These are phyloP conservation scores for Linum lewisii DNA, from an alignment of 345 rosid species.

Conservation along the genomic window DNA sequence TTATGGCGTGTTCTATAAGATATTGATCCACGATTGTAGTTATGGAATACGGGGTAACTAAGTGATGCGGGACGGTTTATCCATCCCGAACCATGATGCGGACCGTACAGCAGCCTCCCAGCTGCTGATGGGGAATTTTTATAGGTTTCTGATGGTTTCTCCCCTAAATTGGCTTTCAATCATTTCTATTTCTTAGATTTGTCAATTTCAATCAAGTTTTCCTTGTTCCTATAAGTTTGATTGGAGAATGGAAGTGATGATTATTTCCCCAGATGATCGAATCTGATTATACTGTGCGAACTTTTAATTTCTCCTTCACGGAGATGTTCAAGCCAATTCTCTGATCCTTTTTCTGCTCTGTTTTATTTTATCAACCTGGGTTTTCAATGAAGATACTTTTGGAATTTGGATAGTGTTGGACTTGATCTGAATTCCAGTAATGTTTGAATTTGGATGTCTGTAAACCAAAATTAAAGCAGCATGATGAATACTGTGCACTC, in stretches of 20 bases:
- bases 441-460: no score
- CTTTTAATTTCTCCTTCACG: not conserved
- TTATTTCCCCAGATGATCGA: not conserved
- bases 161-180: not conserved
- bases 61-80: constrained; percentile 28
- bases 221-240: no score
- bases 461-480: no score
- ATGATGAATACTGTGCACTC: no score
- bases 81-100: constrained; percentile 48
- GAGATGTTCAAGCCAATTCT: not conserved
- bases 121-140: constrained; percentile 34
- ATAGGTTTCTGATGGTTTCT: constrained; percentile 48
- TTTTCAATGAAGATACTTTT: no score
- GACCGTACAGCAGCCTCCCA: constrained; percentile 32
- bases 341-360: not conserved
- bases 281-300: not conserved
- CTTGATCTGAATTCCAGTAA: no score
- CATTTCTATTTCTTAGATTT: not conserved
- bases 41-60: constrained; percentile 16
- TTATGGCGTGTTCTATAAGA: not conserved
- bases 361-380: no score
- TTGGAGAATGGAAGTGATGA: not conserved
- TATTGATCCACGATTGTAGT: not conserved
- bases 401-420: no score
- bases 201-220: not conserved